phyloP scores from a whole-genome alignment of 176 grass and related monocot genomes.

The Dendrocalamus sinicus region DNA sequence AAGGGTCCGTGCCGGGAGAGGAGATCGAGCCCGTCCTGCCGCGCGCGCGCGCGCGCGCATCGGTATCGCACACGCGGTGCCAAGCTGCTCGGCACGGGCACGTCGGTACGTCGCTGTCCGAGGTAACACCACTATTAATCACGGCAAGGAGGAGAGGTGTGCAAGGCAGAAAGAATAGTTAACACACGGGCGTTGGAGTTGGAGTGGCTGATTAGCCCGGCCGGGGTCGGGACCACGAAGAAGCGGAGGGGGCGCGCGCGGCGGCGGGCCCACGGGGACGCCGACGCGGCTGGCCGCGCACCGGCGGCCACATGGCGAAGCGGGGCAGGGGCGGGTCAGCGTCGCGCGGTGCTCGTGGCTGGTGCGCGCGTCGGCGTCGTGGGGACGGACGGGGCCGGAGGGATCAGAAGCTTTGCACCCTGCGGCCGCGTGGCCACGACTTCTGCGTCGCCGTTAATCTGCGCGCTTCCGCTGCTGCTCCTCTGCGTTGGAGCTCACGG shows the following conservation, averaged over 20 bases:
- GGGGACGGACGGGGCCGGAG: background rate
- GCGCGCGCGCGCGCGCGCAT: background rate
- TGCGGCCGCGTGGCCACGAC: conserved; percentile 37
- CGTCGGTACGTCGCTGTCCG: conserved; percentile 33
- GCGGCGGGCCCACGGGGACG: conserved; percentile 37
- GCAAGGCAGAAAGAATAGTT: conserved; percentile 7
- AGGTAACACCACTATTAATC: conserved; percentile 47
- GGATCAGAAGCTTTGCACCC: conserved; percentile 12
- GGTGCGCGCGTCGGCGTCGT: conserved; percentile 36
- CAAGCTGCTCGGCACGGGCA: background rate
- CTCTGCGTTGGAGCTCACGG: background rate
- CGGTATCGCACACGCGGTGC: background rate
- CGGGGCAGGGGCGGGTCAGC: conserved; percentile 15
- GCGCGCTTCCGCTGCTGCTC: background rate
- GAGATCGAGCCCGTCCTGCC: background rate
- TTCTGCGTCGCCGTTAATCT: background rate
- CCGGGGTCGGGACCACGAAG: background rate
- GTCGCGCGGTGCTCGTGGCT: conserved; percentile 43
- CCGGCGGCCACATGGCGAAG: conserved; percentile 31
- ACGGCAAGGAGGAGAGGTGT: conserved; percentile 18
- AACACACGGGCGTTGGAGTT: background rate
- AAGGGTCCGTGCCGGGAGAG: background rate
- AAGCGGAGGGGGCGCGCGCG: background rate
- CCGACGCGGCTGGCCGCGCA: background rate
- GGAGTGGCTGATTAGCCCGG: background rate